phyloP scores from a whole-genome alignment of 2,329 filamentous ascomycete genomes.

The Madurella mycetomatis region DNA sequence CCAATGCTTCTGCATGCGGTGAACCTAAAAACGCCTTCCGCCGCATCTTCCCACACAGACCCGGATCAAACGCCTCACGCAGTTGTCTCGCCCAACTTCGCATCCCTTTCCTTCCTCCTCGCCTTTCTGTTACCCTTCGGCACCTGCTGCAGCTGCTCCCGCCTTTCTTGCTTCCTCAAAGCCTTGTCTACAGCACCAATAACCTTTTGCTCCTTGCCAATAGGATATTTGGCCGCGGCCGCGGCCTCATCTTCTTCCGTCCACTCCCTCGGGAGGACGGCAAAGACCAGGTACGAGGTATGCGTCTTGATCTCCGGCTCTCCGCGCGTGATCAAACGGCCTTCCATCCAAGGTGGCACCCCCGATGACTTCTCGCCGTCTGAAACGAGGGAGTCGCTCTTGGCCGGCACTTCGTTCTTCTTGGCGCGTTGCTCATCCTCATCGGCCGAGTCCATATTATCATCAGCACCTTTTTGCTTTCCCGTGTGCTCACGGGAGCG shows the following conservation, averaged over 20 bases:
- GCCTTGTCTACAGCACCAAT: slow-evolving; percentile 52
- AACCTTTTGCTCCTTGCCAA: slow-evolving; percentile 46
- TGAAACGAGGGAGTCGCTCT: slow-evolving; percentile 31
- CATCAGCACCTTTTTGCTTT: slow-evolving; percentile 31
- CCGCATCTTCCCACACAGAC: background rate
- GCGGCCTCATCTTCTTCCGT: slow-evolving; percentile 72
- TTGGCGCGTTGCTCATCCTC: slow-evolving; percentile 15
- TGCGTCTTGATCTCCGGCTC: slow-evolving; percentile 92
- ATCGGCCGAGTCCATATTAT: slow-evolving; percentile 13
- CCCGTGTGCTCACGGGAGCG: slow-evolving; percentile 52
- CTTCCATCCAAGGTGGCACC: slow-evolving; percentile 65
- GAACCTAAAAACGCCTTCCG: background rate
- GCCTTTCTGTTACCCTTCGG: slow-evolving; percentile 18
- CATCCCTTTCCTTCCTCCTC: slow-evolving; percentile 23
- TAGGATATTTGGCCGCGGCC: slow-evolving; percentile 60
- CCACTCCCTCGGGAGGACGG: slow-evolving; percentile 83
- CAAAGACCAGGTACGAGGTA: slow-evolving; percentile 95
- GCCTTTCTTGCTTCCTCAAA: slow-evolving; percentile 53
- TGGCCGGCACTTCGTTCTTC: slow-evolving; percentile 26
- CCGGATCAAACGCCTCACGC: background rate
- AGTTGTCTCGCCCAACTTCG: slow-evolving; percentile 19
- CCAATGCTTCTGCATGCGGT: background rate
- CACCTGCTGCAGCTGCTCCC: slow-evolving; percentile 41
- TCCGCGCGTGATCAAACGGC: slow-evolving; percentile 71
- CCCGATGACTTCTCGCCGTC: slow-evolving; percentile 20